Evolutionary conservation across 2,329 filamentous ascomycete genomes (phyloP).

Genomic region (Curvularia sp.): DNA sequence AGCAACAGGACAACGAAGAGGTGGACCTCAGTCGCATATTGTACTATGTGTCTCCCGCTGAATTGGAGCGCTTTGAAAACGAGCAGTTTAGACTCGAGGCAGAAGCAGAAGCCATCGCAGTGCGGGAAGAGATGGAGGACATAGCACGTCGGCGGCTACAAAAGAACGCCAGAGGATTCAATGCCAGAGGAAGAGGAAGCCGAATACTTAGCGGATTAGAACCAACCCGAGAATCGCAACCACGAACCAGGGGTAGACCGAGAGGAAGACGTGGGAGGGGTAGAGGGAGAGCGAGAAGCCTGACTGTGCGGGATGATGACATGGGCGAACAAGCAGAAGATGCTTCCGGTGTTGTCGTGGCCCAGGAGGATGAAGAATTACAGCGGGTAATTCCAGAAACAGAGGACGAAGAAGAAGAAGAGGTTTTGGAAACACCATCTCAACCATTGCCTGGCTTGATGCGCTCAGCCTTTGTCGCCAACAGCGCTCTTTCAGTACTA

Average conservation of each 20-base stretch:
- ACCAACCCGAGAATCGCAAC: slow-evolving; percentile 12
- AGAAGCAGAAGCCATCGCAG: slow-evolving; percentile 33
- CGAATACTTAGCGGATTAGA: slow-evolving; percentile 21
- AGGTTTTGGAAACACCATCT: slow-evolving; percentile 4
- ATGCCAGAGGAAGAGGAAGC: slow-evolving; percentile 19
- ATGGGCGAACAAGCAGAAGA: slow-evolving; percentile 6
- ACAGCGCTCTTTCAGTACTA: slow-evolving; percentile 40
- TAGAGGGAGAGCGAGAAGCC: slow-evolving; percentile 18
- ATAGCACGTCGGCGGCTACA: slow-evolving; percentile 25
- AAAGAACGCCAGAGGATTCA: slow-evolving; percentile 34
- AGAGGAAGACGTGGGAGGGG: slow-evolving; percentile 23
- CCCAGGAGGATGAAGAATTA: slow-evolving; percentile 20
- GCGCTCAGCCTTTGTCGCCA: slow-evolving; percentile 43
- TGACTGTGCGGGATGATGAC: slow-evolving; percentile 10
- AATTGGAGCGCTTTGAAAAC: slow-evolving; percentile 47
- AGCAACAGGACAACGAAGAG: slow-evolving; percentile 20
- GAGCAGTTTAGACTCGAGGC: slow-evolving; percentile 40
- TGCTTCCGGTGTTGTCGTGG: slow-evolving; percentile 11
- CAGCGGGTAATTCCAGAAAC: slow-evolving; percentile 17
- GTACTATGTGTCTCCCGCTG: slow-evolving; percentile 38
- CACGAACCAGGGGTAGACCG: slow-evolving; percentile 21
- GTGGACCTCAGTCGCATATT: slow-evolving; percentile 43
- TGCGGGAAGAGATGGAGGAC: slow-evolving; percentile 33
- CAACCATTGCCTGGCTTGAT: slow-evolving; percentile 32
- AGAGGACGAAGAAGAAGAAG: slow-evolving; percentile 21